Conservation (phyloP, 306 rosid species). For the Potentilla sterilis region DNA sequence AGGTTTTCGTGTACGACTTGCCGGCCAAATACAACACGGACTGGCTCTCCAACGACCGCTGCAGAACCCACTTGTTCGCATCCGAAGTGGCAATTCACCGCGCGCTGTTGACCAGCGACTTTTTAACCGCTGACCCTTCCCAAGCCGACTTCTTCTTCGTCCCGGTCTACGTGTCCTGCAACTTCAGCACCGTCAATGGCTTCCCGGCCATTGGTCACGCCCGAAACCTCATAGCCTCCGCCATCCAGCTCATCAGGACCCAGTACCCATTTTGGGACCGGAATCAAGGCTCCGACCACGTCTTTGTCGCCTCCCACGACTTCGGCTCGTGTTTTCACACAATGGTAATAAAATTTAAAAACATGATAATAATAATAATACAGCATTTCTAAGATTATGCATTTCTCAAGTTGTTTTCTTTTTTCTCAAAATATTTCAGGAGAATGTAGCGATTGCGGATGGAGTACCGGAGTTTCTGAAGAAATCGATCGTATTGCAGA, state of each 20-base stretch:
- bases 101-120: slow-evolving; percentile 61
- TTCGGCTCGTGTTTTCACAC: slow-evolving; percentile 91
- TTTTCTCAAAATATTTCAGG: slow-evolving; percentile 35
- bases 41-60: slow-evolving; percentile 60
- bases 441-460: slow-evolving; percentile 70
- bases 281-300: slow-evolving; percentile 72
- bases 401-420: neutral
- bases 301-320: slow-evolving; percentile 91
- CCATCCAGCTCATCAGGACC: slow-evolving; percentile 45
- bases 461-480: slow-evolving; percentile 72
- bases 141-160: slow-evolving; percentile 87
- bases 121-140: slow-evolving; percentile 57
- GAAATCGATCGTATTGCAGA: slow-evolving; percentile 77
- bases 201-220: slow-evolving; percentile 98
- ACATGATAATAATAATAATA: neutral
- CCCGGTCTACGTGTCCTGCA: slow-evolving; percentile 91
- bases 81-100: slow-evolving; percentile 81
- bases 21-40: slow-evolving; percentile 60
- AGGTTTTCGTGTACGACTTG: slow-evolving; percentile 69
- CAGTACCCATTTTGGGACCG: slow-evolving; percentile 74
- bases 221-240: slow-evolving; percentile 63
- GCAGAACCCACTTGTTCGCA: slow-evolving; percentile 70
- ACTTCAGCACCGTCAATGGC: slow-evolving; percentile 79
- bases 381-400: neutral
- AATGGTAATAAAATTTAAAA: slow-evolving; percentile 39